Evolutionary conservation across 805 yeast genomes (phyloP), one percentile per base, ranked within the genome.

Genomic region (Candida arabinofermentans): DNA sequence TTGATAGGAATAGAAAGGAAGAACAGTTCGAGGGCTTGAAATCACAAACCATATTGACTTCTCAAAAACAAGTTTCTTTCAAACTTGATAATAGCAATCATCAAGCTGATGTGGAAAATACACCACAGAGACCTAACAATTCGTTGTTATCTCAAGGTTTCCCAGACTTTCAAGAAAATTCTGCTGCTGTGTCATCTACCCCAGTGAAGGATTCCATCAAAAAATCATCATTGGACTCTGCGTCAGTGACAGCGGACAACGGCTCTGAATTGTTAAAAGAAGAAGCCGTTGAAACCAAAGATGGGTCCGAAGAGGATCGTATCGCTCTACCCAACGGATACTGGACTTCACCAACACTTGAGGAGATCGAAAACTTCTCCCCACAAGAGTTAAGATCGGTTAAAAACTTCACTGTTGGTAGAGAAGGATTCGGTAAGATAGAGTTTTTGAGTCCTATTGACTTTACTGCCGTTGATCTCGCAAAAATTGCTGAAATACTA

Each of bases 361-460:
- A 79, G 5, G 80, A 80, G 37, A 66, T 93, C 39, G 72, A 75
- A 41, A 63, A 70, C 14, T 70, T 77, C 72, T 61, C 87, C 0
- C 68, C 86, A 29, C 64, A 78, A 8, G 83, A 87, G 46, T 72
- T 88, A 37, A 78, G 83, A 41, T 55, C 73, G 5, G 83, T 93
- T 19, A 53, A 70, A 14, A 70, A 79, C 40, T 80, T 90, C 58
- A 74, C 74, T 13, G 78, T 93, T 45, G 99, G 98, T 5, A 81
- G 93, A 49, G 74, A 74, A 47, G 82, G 81, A 42, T 79, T 70
- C 55, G 99, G 99, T 35, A 69, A 77, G 40, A 74, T 93, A 37
- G 83, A 81, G 56, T 93, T 90, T 59, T 58, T 79, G 38, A 70
- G 74, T 40, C 95, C 96, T 0, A 95, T 93, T 36, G 97, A 93